Conservation (phyloP, 83 land plant species). For the Isoetes engelmannii region DNA sequence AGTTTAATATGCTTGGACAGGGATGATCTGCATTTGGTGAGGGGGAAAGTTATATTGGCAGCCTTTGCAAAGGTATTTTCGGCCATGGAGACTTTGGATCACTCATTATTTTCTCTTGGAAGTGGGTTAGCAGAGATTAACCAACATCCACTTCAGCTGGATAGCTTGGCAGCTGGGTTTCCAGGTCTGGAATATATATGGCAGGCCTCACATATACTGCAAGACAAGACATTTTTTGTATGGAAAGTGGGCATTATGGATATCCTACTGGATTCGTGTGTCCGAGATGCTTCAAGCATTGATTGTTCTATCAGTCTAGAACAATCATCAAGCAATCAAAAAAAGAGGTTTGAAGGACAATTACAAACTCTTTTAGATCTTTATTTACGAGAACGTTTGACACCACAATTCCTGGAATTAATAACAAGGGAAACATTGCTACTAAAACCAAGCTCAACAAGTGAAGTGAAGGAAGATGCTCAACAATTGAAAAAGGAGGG, state of each 20-base stretch:
- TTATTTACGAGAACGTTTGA: conserved; percentile 59
- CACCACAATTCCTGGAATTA: conserved; percentile 45
- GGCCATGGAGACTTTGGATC: conserved; percentile 62
- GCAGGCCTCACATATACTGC: conserved; percentile 37
- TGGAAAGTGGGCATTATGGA: conserved; percentile 78
- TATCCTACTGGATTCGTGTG: conserved; percentile 60
- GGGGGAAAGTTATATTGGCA: conserved; percentile 50
- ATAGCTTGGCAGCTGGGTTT: conserved; percentile 35
- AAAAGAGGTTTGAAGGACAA: conserved; percentile 56
- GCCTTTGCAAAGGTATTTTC: conserved; percentile 57
- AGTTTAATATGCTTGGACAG: conserved; percentile 35
- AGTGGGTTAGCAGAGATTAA: conserved; percentile 6
- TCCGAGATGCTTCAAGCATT: conserved; percentile 53
- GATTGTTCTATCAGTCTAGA: conserved; percentile 62
- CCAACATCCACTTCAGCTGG: conserved; percentile 20
- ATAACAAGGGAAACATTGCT: conserved; percentile 46
- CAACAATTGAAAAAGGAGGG: conserved; percentile 38
- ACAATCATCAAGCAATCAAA: conserved; percentile 46
- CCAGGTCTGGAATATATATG: conserved; percentile 53
- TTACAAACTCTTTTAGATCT: conserved; percentile 48
- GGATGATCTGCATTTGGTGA: conserved; percentile 39
- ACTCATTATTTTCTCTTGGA: conserved; percentile 30
- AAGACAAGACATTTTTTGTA: conserved; percentile 61
- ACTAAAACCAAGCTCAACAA: conserved; percentile 24
- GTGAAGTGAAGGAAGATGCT: conserved; percentile 12